A percentile compares a stretch with the other conserved stretches of the same genome.
Conservation (phyloP, 768 basidiomycete species). For the Holtermanniella nyarrowii region DNA sequence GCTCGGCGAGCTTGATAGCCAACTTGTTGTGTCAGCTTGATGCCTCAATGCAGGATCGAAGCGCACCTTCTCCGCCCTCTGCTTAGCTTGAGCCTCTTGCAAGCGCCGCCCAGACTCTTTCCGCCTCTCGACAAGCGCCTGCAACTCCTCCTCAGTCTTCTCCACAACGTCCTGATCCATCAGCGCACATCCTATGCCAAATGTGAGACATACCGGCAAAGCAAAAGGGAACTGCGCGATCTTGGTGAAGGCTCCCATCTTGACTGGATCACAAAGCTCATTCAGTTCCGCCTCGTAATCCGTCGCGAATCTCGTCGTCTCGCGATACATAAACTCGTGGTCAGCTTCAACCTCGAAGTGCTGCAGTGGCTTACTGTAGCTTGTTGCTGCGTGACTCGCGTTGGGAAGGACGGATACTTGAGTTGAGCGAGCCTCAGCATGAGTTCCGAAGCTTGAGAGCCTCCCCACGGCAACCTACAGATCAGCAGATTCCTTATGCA, state of each 20-base stretch:
- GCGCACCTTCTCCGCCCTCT: constrained; percentile 69
- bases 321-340: constrained; percentile 77
- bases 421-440: constrained; percentile 86
- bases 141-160: constrained; percentile 84
- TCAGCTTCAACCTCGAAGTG: not conserved
- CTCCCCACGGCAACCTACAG: constrained; percentile 83
- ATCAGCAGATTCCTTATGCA: not conserved
- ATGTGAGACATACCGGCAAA: constrained; percentile 32
- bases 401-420: constrained; percentile 88
- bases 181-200: constrained; percentile 1
- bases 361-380: constrained; percentile 53
- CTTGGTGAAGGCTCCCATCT: constrained; percentile 55
- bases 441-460: constrained; percentile 79
- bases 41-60: not conserved
- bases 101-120: constrained; percentile 78
- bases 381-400: constrained; percentile 64
- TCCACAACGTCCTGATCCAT: constrained; percentile 50
- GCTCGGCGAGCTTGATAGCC: constrained; percentile 34
- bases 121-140: constrained; percentile 62
- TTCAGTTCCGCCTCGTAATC: constrained; percentile 66
- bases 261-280: constrained; percentile 55
- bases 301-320: constrained; percentile 68
- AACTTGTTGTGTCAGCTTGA: constrained; percentile 5
- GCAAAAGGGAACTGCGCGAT: constrained; percentile 83
- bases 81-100: constrained; percentile 82